These are phyloP conservation scores for Cyberlindnera veronae DNA, from an alignment of 805 yeast genomes.

Conservation along the genomic window DNA sequence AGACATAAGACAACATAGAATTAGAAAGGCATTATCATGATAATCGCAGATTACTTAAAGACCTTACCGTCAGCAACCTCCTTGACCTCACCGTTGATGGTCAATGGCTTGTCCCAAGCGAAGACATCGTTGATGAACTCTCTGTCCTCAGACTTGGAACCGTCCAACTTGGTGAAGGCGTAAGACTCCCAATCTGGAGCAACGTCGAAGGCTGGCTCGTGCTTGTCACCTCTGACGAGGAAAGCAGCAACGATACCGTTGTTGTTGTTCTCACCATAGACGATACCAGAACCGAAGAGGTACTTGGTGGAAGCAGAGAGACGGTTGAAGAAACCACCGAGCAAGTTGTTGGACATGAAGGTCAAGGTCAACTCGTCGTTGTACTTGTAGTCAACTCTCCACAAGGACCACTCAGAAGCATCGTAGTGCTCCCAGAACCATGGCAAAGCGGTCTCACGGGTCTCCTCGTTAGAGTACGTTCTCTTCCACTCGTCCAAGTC, in stretches of 20 bases:
- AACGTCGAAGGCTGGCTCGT: conserved; percentile 88
- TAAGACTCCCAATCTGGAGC: conserved; percentile 99
- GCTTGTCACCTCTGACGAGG: conserved; percentile 93
- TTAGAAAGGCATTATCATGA: not conserved
- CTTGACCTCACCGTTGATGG: conserved; percentile 70
- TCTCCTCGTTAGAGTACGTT: conserved; percentile 93
- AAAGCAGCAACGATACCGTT: conserved; percentile 96
- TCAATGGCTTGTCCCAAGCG: conserved; percentile 97
- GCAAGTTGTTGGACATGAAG: conserved; percentile 96
- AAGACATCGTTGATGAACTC: conserved; percentile 85
- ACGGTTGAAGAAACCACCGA: conserved; percentile 98
- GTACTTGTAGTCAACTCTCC: conserved; percentile 95
- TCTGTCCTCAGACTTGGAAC: conserved; percentile 69
- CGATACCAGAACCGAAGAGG: conserved; percentile 91
- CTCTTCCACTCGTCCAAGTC: conserved; percentile 94
- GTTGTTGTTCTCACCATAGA: conserved; percentile 97
- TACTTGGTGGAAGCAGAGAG: conserved; percentile 87
- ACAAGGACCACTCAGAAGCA: conserved; percentile 90
- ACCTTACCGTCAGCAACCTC: conserved; percentile 98
- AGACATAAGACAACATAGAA: not conserved
- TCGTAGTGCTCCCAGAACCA: conserved; percentile 98
- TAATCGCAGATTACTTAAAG: conserved; percentile 58
- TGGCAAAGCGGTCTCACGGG: conserved; percentile 90
- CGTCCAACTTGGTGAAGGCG: conserved; percentile 77
- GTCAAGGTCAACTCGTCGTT: conserved; percentile 96